phyloP scores from a whole-genome alignment of 352 stramenopile species.

The Phytophthora colocasiae region DNA sequence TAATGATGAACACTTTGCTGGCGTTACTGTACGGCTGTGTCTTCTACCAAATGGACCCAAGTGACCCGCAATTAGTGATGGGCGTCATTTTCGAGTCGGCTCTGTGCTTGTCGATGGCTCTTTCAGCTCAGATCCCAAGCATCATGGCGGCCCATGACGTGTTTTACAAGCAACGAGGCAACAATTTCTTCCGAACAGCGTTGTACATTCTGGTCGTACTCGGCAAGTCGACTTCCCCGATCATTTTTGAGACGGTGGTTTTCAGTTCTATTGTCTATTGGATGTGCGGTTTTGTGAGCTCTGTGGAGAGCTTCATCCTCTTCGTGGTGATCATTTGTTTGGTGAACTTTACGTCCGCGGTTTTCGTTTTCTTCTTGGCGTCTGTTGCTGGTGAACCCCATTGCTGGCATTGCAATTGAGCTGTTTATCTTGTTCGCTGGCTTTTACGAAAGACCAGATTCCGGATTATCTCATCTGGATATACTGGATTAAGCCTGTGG shows the following conservation, averaged over 20 bases:
- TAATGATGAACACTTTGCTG: conserved; percentile 26
- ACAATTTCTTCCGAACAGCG: conserved; percentile 27
- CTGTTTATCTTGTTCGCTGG: conserved; percentile 25
- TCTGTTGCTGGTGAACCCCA: conserved; percentile 13
- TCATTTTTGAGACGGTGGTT: conserved; percentile 16
- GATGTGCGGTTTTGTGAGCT: conserved; percentile 35
- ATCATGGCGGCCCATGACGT: conserved; percentile 23
- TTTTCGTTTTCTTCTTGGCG: conserved; percentile 30
- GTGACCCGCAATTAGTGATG: conserved; percentile 18
- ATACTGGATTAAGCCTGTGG: conserved; percentile 30
- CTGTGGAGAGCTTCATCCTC: conserved; percentile 16
- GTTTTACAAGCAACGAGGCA: conserved; percentile 29
- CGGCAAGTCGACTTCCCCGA: conserved; percentile 18
- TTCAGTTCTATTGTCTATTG: conserved; percentile 28
- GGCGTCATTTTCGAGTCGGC: conserved; percentile 25
- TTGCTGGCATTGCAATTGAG: conserved; percentile 5
- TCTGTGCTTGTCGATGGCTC: conserved; percentile 23
- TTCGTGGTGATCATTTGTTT: conserved; percentile 23
- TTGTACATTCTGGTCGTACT: conserved; percentile 27
- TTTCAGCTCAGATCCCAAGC: conserved; percentile 15
- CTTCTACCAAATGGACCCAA: conserved; percentile 29
- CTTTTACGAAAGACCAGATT: conserved; percentile 28
- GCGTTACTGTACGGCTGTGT: conserved; percentile 26
- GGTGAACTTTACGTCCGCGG: conserved; percentile 11
- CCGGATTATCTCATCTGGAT: conserved; percentile 29